phyloP scores from a whole-genome alignment of 257 asterid species.

The Cinchona pubescens region DNA sequence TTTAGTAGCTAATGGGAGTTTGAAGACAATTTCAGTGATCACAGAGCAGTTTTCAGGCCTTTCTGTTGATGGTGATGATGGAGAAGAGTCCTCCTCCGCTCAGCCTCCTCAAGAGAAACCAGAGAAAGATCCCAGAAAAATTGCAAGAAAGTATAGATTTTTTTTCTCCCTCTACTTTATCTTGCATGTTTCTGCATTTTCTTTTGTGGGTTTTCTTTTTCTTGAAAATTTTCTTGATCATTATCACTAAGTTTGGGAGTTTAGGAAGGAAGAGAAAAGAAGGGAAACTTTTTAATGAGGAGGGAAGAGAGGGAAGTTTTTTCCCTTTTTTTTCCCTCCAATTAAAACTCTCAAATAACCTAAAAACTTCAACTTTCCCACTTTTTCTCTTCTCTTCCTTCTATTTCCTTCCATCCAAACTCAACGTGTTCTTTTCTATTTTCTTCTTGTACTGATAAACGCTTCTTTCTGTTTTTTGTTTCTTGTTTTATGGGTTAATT shows the following conservation, averaged over 20 bases:
- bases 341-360: too few relatives aligned
- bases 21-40: constrained; percentile 1
- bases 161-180: not conserved
- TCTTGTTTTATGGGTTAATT: not conserved
- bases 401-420: too few relatives aligned
- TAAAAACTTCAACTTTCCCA: too few relatives aligned
- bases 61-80: constrained; percentile 34
- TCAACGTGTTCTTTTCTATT: not conserved
- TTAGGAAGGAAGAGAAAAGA: too few relatives aligned
- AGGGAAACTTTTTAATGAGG: too few relatives aligned
- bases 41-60: constrained; percentile 26
- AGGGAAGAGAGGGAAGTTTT: too few relatives aligned
- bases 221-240: not conserved
- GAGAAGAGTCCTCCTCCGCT: constrained; percentile 22
- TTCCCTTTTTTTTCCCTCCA: too few relatives aligned
- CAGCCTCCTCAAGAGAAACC: constrained; percentile 23
- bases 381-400: too few relatives aligned
- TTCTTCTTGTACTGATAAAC: not conserved
- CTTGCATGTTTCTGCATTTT: constrained; percentile 20
- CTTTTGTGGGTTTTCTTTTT: constrained; percentile 7
- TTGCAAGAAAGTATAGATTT: constrained; percentile 57
- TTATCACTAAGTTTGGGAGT: too few relatives aligned
- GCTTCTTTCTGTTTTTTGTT: not conserved
- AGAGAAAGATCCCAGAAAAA: constrained; percentile 70
- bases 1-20: not conserved